Evolutionary conservation across 2,329 filamentous ascomycete species (phyloP), one percentile per base, ranked within the genome.

Genomic region (Arthrinium phaeospermum): DNA sequence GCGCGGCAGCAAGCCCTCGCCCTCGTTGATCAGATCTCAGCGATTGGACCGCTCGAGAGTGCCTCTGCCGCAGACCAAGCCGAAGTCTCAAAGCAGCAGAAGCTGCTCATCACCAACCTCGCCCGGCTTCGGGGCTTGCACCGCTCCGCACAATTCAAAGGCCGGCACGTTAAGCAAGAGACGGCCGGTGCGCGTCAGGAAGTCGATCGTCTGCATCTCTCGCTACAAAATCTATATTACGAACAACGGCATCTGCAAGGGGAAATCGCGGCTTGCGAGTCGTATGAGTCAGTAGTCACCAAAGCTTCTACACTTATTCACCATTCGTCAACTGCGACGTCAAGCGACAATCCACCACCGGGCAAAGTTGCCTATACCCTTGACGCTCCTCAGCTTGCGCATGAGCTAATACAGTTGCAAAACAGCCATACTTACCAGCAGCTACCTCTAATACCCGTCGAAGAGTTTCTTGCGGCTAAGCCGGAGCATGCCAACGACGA

Each of bases 211-310:
- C 87, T 99, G 74, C 95, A 98, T 80, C 87, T 99, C 49, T 94
- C 97, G 79, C 87, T 99, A 71, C 96, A 98, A 83, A 99, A 99
- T 79, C 85, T 99, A 10, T 97, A 96, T 82, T 99, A 99, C 80
- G 96, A 99, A 82, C 95, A 98, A 84, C 88, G 94, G 71, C 95
- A 98, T 82, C 85, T 99, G 71, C 91, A 93, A 75, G 94, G 94
- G 68, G 96, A 99, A 83, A 98, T 99, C 74, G 86, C 90, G 0
- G 94, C 94, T 12, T 98, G 96, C 81, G 94, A 98, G 80, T 93
- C 92, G 70, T 98, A 97, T 78, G 94, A 98, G 94, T 97, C 85
- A 74, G 93, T 89, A 16, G 34, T 64, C 71, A 34, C 37, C 61
- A 61, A 51, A 69, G 51, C 30, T 57, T 47, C 47, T 37, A 27